A percentile compares a stretch with the other conserved stretches of the same genome.
Conservation (phyloP, 495 filamentous ascomycete species). For the Acidiella bohemica region DNA sequence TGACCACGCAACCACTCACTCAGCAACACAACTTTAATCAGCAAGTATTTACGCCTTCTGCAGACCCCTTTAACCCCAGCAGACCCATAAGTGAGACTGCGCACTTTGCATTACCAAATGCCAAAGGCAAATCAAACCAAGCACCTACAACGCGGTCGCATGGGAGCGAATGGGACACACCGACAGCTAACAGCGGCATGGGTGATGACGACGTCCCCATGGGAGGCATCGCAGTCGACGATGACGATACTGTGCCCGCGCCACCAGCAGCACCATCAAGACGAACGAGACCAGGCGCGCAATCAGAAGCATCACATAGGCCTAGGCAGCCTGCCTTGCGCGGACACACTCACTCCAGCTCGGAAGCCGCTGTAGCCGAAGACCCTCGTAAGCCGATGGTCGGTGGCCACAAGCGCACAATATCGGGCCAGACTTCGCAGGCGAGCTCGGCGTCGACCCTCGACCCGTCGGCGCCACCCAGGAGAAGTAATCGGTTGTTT, state of each 20-base stretch:
- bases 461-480: constrained; percentile 48
- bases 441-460: constrained; percentile 36
- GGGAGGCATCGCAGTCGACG: constrained; percentile 25
- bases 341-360: constrained; percentile 6
- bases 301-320: constrained; percentile 29
- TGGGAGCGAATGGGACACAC: constrained; percentile 23
- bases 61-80: constrained; percentile 27
- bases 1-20: neutral
- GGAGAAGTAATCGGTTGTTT: constrained; percentile 68
- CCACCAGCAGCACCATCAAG: constrained; percentile 56
- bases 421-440: constrained; percentile 67
- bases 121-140: constrained; percentile 5
- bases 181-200: constrained; percentile 21
- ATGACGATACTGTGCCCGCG: constrained; percentile 22
- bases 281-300: constrained; percentile 29
- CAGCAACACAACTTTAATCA: constrained; percentile 16
- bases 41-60: constrained; percentile 25
- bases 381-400: constrained; percentile 21
- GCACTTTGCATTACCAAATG: constrained; percentile 7
- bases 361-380: constrained; percentile 1
- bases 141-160: neutral
- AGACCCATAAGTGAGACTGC: neutral
- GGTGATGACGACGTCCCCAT: constrained; percentile 29
- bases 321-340: constrained; percentile 25
- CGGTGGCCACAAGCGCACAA: constrained; percentile 62